Percentiles rank a stretch among this genome's conserved stretches.
Evolutionary conservation across 306 rosid genomes (phyloP).

Genomic region (Pueraria montana): DNA sequence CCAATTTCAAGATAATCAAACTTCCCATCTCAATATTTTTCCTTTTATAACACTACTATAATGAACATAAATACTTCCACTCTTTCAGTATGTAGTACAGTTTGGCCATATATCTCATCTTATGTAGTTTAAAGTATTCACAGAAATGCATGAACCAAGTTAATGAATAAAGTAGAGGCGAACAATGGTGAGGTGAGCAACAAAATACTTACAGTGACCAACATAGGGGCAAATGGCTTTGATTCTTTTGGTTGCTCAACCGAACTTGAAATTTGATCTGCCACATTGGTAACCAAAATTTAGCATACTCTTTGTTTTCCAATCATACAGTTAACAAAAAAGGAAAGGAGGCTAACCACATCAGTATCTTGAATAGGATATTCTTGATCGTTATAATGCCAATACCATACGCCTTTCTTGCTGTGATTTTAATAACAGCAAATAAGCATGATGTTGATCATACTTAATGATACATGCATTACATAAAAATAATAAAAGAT

Average conservation of each 20-base stretch:
- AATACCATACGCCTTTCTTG: constrained; percentile 64
- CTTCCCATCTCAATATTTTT: background rate
- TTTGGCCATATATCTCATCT: background rate
- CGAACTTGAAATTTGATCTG: constrained; percentile 74
- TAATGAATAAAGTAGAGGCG: constrained; percentile 33
- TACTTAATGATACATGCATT: background rate
- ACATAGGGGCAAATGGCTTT: constrained; percentile 85
- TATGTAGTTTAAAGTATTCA: background rate
- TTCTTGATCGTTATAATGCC: constrained; percentile 59
- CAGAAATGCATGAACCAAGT: background rate
- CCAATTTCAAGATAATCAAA: constrained; percentile 7
- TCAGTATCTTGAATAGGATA: constrained; percentile 58
- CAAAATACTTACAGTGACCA: constrained; percentile 64
- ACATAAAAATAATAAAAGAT: background rate
- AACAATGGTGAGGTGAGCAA: background rate
- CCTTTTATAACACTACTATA: constrained; percentile 1
- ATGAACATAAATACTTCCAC: background rate
- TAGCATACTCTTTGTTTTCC: constrained; percentile 24
- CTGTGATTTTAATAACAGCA: constrained; percentile 52
- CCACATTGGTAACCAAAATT: constrained; percentile 44
- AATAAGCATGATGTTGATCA: constrained; percentile 26
- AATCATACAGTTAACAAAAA: constrained; percentile 36
- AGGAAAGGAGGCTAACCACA: constrained; percentile 60
- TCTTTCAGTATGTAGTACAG: background rate
- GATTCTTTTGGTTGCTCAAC: constrained; percentile 72